Percentiles rank a stretch among this genome's conserved stretches.
These are phyloP conservation scores for Termitomyces titanicus DNA, from an alignment of 768 basidiomycete genomes.

Conservation along the genomic window DNA sequence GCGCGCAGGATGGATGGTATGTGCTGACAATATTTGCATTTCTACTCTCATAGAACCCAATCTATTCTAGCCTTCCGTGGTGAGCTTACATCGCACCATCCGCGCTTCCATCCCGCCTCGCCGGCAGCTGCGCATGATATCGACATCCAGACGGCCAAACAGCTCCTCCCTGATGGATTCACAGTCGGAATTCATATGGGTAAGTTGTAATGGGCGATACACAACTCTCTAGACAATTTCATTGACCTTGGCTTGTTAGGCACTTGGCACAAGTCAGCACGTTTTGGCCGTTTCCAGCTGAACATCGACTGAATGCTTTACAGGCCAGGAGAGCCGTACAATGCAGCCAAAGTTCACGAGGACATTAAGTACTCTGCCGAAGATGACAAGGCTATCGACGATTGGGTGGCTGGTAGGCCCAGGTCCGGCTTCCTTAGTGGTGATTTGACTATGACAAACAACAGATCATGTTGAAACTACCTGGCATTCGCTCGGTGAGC, in stretches of 20 bases:
- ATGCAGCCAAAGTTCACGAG: constrained; percentile 55
- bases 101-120: constrained; percentile 69
- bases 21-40: neutral
- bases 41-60: neutral
- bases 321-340: constrained; percentile 49
- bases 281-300: neutral
- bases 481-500: constrained; percentile 65
- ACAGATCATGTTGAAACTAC: constrained; percentile 73
- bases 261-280: constrained; percentile 48
- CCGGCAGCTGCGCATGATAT: constrained; percentile 58
- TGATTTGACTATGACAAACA: constrained; percentile 15
- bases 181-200: constrained; percentile 75
- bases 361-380: constrained; percentile 65
- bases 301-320: neutral
- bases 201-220: constrained; percentile 14
- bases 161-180: constrained; percentile 54
- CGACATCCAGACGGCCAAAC: constrained; percentile 65
- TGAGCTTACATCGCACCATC: constrained; percentile 69
- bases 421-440: neutral
- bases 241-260: constrained; percentile 19
- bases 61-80: constrained; percentile 55
- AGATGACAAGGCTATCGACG: constrained; percentile 70
- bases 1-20: constrained; percentile 69
- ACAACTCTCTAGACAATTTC: neutral
- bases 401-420: constrained; percentile 52